Evolutionary conservation across 768 basidiomycete genomes (phyloP), one percentile per base, ranked within the genome.

Genomic region (Pleurotus djamor): DNA sequence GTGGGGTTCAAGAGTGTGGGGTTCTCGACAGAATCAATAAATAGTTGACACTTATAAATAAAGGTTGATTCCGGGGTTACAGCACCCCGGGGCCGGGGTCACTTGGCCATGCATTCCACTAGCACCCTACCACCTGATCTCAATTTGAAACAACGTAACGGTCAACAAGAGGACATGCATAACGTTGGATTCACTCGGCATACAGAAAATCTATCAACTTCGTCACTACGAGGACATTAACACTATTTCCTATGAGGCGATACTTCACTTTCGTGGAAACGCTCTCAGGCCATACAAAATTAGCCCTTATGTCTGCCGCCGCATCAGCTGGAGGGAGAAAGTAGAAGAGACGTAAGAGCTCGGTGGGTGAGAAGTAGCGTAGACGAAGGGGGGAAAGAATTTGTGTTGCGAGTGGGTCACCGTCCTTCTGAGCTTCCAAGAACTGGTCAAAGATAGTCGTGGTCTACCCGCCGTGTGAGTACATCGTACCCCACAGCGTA

Each of bases 201-300:
- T 84, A 83, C 45, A 92, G 71, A 70, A 86, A 88, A 43, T 77
- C 69, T 44, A 92, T 79, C 54, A 92, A 74, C 60, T 76, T 73
- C 52, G 80, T 77, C 0, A 93, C 85, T 9, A 92, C 91, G 58
- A 76, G 75, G 5, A 92, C 89, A 69, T 93, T 93, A 6, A 93
- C 85, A 59, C 91, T 92, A 69, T 93, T 94, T 14, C 92, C 92
- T 57, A 93, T 87, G 33, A 92, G 74, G 49, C 84, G 80, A 63
- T 93, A 92, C 67, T 85, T 87, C 8, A 87, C 83, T 70, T 89
- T 92, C 1, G 67, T 79, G 2, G 88, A 85, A 8, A 90, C 71
- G 2, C 68, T 68, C 5, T 69, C 63, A 4, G 91, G 90, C 89
- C 91, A 94, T n/a, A 69, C 58, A 64, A 92, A 89, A 14, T 7